Evolutionary conservation across 2,329 filamentous ascomycete genomes (phyloP).

Genomic region (Fusarium illudens): DNA sequence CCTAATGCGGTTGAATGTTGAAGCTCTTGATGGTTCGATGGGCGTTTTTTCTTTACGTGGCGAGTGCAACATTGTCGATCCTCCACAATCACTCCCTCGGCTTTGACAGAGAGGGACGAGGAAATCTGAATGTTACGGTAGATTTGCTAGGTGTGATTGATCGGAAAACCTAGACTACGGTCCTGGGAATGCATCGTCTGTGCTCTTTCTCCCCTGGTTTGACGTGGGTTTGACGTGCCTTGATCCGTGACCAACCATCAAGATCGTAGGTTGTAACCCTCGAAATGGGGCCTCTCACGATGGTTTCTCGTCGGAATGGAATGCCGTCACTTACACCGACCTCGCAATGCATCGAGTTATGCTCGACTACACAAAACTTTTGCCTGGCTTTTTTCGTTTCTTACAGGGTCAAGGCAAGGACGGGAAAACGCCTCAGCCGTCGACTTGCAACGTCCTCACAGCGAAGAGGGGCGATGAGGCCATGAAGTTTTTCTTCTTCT

Average conservation of each 20-base stretch:
- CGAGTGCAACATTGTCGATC: slow-evolving; percentile 11
- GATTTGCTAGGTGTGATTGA: slow-evolving; percentile 6
- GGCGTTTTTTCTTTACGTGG: not conserved
- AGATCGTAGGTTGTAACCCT: slow-evolving; percentile 4
- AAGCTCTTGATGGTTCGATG: not conserved
- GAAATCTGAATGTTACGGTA: slow-evolving; percentile 12
- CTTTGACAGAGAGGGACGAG: not conserved
- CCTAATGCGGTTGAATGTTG: not conserved
- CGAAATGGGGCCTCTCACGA: not conserved
- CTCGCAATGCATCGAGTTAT: not conserved
- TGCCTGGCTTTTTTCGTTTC: not conserved
- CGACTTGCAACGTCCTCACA: slow-evolving; percentile 15
- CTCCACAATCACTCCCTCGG: slow-evolving; percentile 9
- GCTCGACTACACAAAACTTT: not conserved
- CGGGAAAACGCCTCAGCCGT: slow-evolving; percentile 10
- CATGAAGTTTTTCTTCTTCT: slow-evolving; percentile 1
- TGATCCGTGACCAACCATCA: not conserved
- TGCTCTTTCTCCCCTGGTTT: not conserved
- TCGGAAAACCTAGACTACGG: not conserved
- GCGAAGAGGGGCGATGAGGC: slow-evolving; percentile 2
- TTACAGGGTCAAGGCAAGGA: not conserved
- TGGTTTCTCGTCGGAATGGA: not conserved
- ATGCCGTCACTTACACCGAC: not conserved
- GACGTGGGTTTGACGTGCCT: slow-evolving; percentile 1
- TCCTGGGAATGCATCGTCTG: not conserved